phyloP scores from a whole-genome alignment of 306 rosid genomes.

The Comarum palustre region DNA sequence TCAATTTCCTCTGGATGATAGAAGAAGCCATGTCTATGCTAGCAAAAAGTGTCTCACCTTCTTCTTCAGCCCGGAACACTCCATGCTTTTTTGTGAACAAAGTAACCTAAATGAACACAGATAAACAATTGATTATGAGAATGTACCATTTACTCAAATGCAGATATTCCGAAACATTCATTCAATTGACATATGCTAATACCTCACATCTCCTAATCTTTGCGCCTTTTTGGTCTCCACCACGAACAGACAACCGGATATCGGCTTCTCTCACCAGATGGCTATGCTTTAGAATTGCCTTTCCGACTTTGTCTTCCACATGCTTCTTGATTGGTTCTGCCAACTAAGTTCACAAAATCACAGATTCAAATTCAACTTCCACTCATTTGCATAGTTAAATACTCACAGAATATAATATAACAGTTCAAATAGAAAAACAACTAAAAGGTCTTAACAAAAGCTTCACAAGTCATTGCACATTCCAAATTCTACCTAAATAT shows the following conservation, averaged over 20 bases:
- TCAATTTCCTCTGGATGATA: slow-evolving; percentile 84
- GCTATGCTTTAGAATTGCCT: slow-evolving; percentile 75
- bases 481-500: not conserved
- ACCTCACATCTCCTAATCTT: slow-evolving; percentile 82
- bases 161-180: slow-evolving; percentile 15
- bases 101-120: slow-evolving; percentile 54
- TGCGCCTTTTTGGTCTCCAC: slow-evolving; percentile 86
- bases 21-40: slow-evolving; percentile 90
- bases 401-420: too few species aligned
- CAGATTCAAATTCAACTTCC: not conserved
- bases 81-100: slow-evolving; percentile 83
- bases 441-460: not conserved
- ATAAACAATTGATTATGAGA: not conserved
- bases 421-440: not conserved
- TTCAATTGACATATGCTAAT: not conserved
- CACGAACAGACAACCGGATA: slow-evolving; percentile 76
- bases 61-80: slow-evolving; percentile 87
- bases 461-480: not conserved
- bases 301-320: slow-evolving; percentile 87
- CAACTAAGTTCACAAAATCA: slow-evolving; percentile 42
- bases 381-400: not conserved
- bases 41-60: slow-evolving; percentile 63
- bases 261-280: slow-evolving; percentile 88
- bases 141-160: not conserved
- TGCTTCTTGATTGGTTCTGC: slow-evolving; percentile 71